A percentile compares a stretch with the other conserved stretches of the same genome.
Conservation (phyloP, 805 yeast genomes). For the Candida montana region DNA sequence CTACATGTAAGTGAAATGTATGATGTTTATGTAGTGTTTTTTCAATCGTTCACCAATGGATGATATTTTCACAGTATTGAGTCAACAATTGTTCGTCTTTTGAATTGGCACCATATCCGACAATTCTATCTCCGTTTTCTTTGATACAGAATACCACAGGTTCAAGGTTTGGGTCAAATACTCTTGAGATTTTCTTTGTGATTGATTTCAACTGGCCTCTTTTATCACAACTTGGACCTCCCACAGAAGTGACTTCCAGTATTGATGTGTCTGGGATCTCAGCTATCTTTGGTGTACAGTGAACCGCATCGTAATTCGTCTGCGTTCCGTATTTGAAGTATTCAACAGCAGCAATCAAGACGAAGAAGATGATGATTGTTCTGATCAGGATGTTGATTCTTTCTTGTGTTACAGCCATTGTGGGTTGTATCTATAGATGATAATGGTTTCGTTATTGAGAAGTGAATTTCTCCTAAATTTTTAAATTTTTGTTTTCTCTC, state of each 20-base stretch:
- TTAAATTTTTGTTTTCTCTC: neutral
- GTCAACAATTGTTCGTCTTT: conserved; percentile 14
- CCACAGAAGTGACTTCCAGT: conserved; percentile 30
- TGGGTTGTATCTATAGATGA: too few relatives aligned
- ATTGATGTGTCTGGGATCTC: conserved; percentile 24
- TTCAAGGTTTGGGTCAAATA: conserved; percentile 33
- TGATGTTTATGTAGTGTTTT: too few relatives aligned
- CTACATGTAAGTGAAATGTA: too few relatives aligned
- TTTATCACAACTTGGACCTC: conserved; percentile 40
- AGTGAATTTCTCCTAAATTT: neutral
- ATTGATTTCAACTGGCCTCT: conserved; percentile 38
- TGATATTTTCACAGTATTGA: conserved; percentile 21
- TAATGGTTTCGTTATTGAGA: too few relatives aligned
- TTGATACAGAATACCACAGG: conserved; percentile 32
- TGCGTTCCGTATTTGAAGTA: conserved; percentile 37
- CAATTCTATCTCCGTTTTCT: conserved; percentile 24
- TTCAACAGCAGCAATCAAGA: conserved; percentile 35
- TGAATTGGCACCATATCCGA: conserved; percentile 19
- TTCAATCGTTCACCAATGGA: conserved; percentile 18
- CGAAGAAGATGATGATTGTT: conserved; percentile 25
- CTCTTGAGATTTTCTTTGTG: conserved; percentile 33
- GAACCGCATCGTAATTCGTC: conserved; percentile 40
- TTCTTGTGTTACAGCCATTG: conserved; percentile 12
- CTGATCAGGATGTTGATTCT: conserved; percentile 23
- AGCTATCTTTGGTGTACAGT: conserved; percentile 33